Evolutionary conservation across 495 filamentous ascomycete species (phyloP).

Genomic region (Aspergillus nidulans): DNA sequence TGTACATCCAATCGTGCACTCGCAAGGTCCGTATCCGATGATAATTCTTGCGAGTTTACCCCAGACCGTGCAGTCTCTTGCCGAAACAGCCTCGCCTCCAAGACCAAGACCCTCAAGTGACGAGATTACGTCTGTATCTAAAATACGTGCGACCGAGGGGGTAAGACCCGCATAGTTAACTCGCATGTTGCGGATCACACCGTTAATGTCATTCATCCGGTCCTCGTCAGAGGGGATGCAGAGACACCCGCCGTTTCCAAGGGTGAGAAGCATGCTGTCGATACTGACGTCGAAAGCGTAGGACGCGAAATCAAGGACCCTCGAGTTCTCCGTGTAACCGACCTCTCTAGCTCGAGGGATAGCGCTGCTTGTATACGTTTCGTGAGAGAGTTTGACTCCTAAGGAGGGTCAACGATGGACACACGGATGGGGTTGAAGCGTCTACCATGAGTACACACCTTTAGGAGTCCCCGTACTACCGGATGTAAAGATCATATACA

Average conservation of each 20-base stretch:
- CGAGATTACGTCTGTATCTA: conserved; percentile 41
- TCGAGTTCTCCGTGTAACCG: conserved; percentile 30
- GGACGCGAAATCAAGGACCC: conserved; percentile 42
- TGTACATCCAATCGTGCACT: conserved; percentile 46
- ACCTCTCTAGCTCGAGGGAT: conserved; percentile 34
- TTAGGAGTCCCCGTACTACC: conserved; percentile 54
- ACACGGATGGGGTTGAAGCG: not conserved
- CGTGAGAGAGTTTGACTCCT: conserved; percentile 47
- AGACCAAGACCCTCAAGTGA: conserved; percentile 44
- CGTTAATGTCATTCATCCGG: conserved; percentile 44
- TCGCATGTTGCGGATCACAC: conserved; percentile 38
- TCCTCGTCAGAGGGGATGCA: conserved; percentile 50
- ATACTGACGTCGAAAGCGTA: conserved; percentile 48
- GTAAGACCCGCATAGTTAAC: conserved; percentile 47
- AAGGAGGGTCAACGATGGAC: not conserved
- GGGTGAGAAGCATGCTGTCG: conserved; percentile 40
- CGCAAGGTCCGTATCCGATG: conserved; percentile 50
- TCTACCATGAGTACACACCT: conserved; percentile 20
- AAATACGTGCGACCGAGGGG: conserved; percentile 45
- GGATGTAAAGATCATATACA: conserved; percentile 49
- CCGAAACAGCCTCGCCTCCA: conserved; percentile 47
- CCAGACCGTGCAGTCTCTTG: conserved; percentile 37
- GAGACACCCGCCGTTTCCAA: conserved; percentile 45
- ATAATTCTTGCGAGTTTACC: conserved; percentile 37
- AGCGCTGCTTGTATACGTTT: conserved; percentile 38